These are phyloP conservation scores for Pichia terricola DNA, from an alignment of 1,139 yeast species.

Conservation along the genomic window DNA sequence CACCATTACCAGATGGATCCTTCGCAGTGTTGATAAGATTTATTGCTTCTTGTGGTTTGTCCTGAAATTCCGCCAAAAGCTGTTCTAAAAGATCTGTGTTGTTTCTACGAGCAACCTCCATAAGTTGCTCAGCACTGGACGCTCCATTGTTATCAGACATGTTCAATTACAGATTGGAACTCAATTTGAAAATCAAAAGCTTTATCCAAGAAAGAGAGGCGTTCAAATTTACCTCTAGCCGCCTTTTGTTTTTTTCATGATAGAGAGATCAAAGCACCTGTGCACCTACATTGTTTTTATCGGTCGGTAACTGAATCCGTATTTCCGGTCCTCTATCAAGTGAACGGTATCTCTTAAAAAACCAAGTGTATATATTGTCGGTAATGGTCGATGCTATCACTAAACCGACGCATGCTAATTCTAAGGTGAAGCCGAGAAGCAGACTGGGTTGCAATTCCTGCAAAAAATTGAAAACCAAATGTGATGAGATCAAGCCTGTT, in stretches of 20 bases:
- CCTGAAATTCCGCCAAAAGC: constrained; percentile 38
- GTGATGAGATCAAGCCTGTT: constrained; percentile 10
- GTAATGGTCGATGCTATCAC: too few species aligned
- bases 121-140: constrained; percentile 62
- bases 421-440: constrained; percentile 6
- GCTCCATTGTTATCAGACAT: constrained; percentile 44
- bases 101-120: constrained; percentile 84
- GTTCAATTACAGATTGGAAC: neutral
- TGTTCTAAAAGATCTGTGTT: constrained; percentile 65
- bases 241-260: too few species aligned
- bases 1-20: constrained; percentile 77
- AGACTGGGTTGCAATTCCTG: constrained; percentile 10
- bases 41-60: constrained; percentile 42
- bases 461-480: constrained; percentile 9
- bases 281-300: too few species aligned
- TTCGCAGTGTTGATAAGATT: constrained; percentile 55
- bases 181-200: too few species aligned
- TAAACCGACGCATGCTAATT: too few species aligned
- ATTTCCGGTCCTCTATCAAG: too few species aligned
- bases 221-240: too few species aligned
- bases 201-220: too few species aligned
- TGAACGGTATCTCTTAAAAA: too few species aligned
- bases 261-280: too few species aligned
- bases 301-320: too few species aligned
- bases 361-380: too few species aligned